Evolutionary conservation across 2,329 filamentous ascomycete species (phyloP), one percentile per base, ranked within the genome.

Genomic region (Tolypocladium inflatum): DNA sequence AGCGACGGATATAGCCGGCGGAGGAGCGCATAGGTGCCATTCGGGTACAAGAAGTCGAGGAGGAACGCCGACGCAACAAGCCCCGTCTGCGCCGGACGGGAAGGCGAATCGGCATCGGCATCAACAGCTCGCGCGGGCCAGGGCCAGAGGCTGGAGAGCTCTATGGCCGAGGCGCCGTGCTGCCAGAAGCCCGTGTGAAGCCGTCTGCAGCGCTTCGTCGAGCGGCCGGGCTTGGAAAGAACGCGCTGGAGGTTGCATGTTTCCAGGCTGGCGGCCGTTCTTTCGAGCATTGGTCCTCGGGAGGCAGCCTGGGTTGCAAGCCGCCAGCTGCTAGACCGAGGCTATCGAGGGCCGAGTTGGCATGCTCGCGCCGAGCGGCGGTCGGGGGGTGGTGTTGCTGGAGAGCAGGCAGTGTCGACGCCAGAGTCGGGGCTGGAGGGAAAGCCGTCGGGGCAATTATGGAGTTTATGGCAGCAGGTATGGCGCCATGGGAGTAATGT

Each of bases 11-110:
- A 70, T 11, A 72, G 63, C 35, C 73, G 74, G 48, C 75, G 75
- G 59, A 80, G 63, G 6, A 79, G 68, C 17, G 74, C 69, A 15
- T 76, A 58, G 13, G 78, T 73, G 11, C 74, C 75, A 39, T 64
- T 74, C 6, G 81, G 81, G 56, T 83, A 83, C 10, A 84, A 68
- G 57, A 84, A 84, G 66, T 84, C 81, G 66, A 84, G 76, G 54
- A 81, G 69, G 57, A 82, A 78, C 10, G 74, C 65, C 5, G 80
- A 81, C 35, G 79, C 76, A 43, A 70, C 70, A 57, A 80, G 64
- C 2, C 68, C 66, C 11, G 63, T 62, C 50, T 66, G 65, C 26
- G 62, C 58, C 58, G 66, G 60, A 57, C 56, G 62, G 55, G 62
- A 58, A 54, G 63, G 63, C 43, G 61, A 62, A 42, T 70, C 64